phyloP scores from a whole-genome alignment of 2,329 filamentous ascomycete species.

The Fusarium devonianum region DNA sequence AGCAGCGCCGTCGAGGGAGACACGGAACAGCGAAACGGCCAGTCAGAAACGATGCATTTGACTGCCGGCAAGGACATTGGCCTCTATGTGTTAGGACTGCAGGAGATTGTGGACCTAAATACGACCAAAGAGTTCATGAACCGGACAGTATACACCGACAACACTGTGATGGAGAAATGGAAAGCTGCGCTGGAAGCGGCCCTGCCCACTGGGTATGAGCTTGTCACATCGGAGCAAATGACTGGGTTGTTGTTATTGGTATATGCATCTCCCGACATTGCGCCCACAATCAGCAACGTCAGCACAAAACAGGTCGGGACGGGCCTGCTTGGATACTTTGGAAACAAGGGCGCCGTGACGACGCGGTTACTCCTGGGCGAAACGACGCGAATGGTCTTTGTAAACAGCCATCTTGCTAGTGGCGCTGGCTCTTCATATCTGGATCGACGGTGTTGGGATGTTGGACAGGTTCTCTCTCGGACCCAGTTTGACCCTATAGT shows the following conservation, averaged over 20 bases:
- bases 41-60: conserved; percentile 50
- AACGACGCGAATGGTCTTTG: conserved; percentile 85
- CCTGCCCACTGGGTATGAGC: conserved; percentile 77
- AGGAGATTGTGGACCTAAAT: conserved; percentile 89
- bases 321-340: conserved; percentile 89
- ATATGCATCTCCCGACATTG: conserved; percentile 81
- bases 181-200: conserved; percentile 76
- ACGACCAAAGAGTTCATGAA: conserved; percentile 80
- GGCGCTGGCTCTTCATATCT: conserved; percentile 79
- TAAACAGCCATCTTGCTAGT: conserved; percentile 91
- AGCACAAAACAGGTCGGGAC: conserved; percentile 87
- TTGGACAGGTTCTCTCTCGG: conserved; percentile 76
- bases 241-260: conserved; percentile 84
- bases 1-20: conserved; percentile 48
- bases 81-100: conserved; percentile 87
- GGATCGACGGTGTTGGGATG: conserved; percentile 90
- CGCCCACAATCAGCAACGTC: conserved; percentile 77
- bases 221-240: conserved; percentile 83
- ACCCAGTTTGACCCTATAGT: conserved; percentile 80
- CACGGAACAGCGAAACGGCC: conserved; percentile 46
- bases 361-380: conserved; percentile 86
- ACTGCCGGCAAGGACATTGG: conserved; percentile 75
- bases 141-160: conserved; percentile 72
- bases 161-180: conserved; percentile 77
- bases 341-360: conserved; percentile 91